These are phyloP conservation scores for Dentipellis sp. DNA, from an alignment of 768 basidiomycete genomes.

Conservation along the genomic window DNA sequence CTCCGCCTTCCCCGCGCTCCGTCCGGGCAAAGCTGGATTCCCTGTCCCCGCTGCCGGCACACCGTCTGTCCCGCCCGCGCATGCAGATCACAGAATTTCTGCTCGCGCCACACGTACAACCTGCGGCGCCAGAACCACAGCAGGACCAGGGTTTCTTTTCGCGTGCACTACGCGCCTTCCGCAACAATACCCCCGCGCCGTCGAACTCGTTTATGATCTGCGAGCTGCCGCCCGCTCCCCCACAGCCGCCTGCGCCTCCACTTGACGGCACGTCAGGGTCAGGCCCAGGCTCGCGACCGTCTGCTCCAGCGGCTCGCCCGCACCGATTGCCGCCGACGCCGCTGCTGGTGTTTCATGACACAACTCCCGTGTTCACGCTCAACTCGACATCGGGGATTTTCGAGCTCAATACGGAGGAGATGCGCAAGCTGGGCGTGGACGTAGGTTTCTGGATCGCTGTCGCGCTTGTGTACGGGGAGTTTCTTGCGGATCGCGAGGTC, in stretches of 20 bases:
- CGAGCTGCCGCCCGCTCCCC: constrained; percentile 7
- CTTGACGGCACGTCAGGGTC: not conserved
- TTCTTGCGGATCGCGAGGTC: constrained; percentile 71
- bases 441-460: constrained; percentile 72
- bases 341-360: constrained; percentile 62
- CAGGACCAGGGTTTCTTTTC: constrained; percentile 17
- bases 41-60: constrained; percentile 10
- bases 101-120: constrained; percentile 21
- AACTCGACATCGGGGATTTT: constrained; percentile 50
- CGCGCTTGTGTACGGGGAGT: constrained; percentile 68
- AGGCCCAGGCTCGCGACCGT: too few species aligned
- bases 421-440: constrained; percentile 55
- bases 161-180: constrained; percentile 19
- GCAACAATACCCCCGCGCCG: constrained; percentile 6
- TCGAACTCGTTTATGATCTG: constrained; percentile 13
- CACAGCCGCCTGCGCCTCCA: not conserved
- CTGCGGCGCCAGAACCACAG: constrained; percentile 11
- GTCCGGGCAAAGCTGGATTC: constrained; percentile 22
- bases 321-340: constrained; percentile 26
- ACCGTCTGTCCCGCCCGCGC: not conserved
- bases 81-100: constrained; percentile 21
- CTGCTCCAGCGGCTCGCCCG: not conserved
- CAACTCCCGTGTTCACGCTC: constrained; percentile 55
- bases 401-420: constrained; percentile 51
- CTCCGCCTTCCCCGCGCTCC: constrained; percentile 21